phyloP scores from a whole-genome alignment of 139 green algal genomes.

The Microglena sp. region DNA sequence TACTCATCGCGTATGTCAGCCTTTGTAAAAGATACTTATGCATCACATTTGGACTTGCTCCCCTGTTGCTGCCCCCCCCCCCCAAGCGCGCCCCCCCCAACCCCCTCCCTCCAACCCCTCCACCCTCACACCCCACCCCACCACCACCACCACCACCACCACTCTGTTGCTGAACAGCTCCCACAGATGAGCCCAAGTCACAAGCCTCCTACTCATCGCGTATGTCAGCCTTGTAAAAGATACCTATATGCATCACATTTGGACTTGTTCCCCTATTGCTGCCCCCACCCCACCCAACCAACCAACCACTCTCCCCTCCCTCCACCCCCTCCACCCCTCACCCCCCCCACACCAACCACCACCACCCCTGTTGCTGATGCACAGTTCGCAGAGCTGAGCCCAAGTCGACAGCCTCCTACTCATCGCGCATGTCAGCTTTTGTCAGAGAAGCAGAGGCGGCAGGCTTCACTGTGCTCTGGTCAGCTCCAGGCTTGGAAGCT shows the following conservation, averaged over 20 bases:
- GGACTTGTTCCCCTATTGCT: too few relatives aligned
- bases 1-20: too few relatives aligned
- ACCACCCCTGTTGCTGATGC: too few relatives aligned
- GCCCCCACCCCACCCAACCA: neutral
- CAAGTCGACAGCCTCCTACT: neutral
- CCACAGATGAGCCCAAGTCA: neutral
- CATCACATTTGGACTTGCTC: too few relatives aligned
- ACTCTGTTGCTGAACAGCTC: too few relatives aligned
- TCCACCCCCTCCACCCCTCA: neutral
- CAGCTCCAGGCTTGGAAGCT: neutral
- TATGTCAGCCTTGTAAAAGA: too few relatives aligned
- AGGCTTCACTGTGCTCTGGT: conserved; percentile 2
- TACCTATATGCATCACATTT: too few relatives aligned
- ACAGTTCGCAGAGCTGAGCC: too few relatives aligned
- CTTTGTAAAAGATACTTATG: too few relatives aligned
- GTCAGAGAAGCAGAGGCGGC: neutral
- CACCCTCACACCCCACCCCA: neutral
- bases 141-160: too few relatives aligned
- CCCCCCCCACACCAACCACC: neutral
- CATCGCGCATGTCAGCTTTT: neutral
- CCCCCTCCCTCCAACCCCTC: neutral
- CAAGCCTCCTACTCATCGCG: too few relatives aligned
- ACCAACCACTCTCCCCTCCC: neutral
- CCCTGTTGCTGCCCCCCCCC: too few relatives aligned
- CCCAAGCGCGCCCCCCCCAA: neutral